A percentile compares a stretch with the other conserved stretches of the same genome.
Conservation (phyloP, 163 green algal genomes). For the Scenedesmus sp. region DNA sequence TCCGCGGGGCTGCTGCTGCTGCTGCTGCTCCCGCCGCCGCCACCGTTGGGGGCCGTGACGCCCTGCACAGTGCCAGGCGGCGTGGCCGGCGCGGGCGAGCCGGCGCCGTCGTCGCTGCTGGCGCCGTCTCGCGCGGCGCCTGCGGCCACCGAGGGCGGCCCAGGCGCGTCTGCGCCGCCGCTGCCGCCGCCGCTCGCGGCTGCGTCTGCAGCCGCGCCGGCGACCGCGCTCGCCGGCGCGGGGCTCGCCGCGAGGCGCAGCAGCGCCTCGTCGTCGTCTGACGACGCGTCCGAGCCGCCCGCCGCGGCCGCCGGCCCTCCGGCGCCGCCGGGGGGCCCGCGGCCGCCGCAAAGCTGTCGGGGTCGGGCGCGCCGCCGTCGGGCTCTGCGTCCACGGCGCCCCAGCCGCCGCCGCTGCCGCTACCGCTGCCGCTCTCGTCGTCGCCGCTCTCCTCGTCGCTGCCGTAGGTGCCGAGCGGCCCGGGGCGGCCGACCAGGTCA, state of each 20-base stretch:
- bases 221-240: no score
- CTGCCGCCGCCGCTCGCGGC: neutral
- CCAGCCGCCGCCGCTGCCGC: neutral
- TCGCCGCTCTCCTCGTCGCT: slow-evolving; percentile 8
- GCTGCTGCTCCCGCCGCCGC: neutral
- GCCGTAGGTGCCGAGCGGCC: slow-evolving; percentile 6
- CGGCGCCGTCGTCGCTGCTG: slow-evolving; percentile 1
- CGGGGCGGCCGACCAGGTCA: slow-evolving; percentile 36
- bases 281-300: no score
- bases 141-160: no score
- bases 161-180: neutral
- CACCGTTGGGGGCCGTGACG: no score
- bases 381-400: neutral
- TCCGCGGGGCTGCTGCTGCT: neutral
- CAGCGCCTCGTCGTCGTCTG: no score
- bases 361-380: no score
- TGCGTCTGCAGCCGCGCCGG: neutral
- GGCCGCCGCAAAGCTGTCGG: no score
- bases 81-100: neutral
- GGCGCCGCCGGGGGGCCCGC: no score
- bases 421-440: neutral
- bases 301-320: no score
- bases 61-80: no score
- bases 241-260: no score
- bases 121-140: neutral